phyloP scores from a whole-genome alignment of 441 rosid genomes.

The Lepidium campestre region DNA sequence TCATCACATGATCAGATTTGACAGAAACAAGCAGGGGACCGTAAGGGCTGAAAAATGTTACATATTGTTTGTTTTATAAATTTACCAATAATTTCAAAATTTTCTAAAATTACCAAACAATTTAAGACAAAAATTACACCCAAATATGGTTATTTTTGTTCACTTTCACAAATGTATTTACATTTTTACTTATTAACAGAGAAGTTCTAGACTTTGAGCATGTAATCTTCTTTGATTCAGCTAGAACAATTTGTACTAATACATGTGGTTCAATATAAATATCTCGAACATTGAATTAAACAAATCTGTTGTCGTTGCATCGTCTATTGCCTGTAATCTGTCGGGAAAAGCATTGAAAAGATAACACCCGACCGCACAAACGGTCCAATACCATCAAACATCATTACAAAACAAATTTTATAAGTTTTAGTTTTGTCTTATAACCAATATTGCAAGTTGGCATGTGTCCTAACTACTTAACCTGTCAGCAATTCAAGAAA shows the following conservation, averaged over 20 bases:
- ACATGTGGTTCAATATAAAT: not conserved
- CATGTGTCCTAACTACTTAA: slow-evolving; percentile 22
- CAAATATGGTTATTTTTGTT: too few species aligned
- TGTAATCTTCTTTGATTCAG: too few species aligned
- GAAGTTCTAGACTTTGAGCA: too few species aligned
- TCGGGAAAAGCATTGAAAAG: slow-evolving; percentile 14
- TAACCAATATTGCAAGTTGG: slow-evolving; percentile 21
- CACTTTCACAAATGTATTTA: too few species aligned
- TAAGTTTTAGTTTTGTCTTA: not conserved
- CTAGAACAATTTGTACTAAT: too few species aligned
- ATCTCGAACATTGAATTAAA: not conserved
- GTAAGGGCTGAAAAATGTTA: too few species aligned
- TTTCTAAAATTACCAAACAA: too few species aligned
- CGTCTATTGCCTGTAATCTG: not conserved
- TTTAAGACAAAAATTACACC: too few species aligned
- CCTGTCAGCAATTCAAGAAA: slow-evolving; percentile 8
- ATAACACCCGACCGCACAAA: slow-evolving; percentile 14
- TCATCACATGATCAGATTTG: slow-evolving; percentile 1
- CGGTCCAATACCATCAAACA: slow-evolving; percentile 27
- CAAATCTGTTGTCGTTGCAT: not conserved
- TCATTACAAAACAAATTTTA: not conserved
- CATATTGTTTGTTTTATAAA: too few species aligned
- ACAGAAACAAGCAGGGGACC: too few species aligned
- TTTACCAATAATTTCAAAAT: too few species aligned
- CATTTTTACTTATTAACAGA: too few species aligned